These are phyloP conservation scores for Phytophthora podocarpi DNA, from an alignment of 352 stramenopile species.

Conservation along the genomic window DNA sequence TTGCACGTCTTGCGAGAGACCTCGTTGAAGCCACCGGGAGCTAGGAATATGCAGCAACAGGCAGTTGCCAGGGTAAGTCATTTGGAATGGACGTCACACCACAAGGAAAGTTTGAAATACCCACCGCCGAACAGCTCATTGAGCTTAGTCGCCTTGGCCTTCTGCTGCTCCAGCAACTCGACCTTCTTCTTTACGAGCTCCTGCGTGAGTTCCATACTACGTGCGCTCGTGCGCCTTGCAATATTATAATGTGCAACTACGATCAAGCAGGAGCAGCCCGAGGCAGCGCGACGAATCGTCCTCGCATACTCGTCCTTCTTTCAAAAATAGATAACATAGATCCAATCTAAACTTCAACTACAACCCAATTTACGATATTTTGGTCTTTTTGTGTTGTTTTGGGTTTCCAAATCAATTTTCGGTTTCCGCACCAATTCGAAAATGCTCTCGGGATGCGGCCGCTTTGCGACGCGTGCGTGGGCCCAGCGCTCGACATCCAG, in stretches of 20 bases:
- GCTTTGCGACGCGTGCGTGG: background rate
- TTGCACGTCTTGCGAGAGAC: conserved; percentile 77
- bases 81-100: background rate
- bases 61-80: background rate
- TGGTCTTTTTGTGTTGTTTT: background rate
- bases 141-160: conserved; percentile 63
- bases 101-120: background rate
- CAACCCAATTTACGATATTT: conserved; percentile 3
- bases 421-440: background rate
- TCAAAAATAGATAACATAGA: too few species aligned
- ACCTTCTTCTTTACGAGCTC: conserved; percentile 82
- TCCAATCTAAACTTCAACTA: too few species aligned
- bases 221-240: background rate
- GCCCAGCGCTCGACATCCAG: background rate
- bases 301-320: conserved; percentile 7
- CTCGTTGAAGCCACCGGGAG: conserved; percentile 73
- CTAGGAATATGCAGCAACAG: conserved; percentile 19
- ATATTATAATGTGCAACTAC: background rate
- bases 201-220: conserved; percentile 45
- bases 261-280: background rate
- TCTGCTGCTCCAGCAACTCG: conserved; percentile 73
- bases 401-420: conserved; percentile 8
- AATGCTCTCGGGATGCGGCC: background rate
- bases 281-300: conserved; percentile 9
- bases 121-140: conserved; percentile 63